Evolutionary conservation across 441 rosid species (phyloP).

Genomic region (Populus hybrid): DNA sequence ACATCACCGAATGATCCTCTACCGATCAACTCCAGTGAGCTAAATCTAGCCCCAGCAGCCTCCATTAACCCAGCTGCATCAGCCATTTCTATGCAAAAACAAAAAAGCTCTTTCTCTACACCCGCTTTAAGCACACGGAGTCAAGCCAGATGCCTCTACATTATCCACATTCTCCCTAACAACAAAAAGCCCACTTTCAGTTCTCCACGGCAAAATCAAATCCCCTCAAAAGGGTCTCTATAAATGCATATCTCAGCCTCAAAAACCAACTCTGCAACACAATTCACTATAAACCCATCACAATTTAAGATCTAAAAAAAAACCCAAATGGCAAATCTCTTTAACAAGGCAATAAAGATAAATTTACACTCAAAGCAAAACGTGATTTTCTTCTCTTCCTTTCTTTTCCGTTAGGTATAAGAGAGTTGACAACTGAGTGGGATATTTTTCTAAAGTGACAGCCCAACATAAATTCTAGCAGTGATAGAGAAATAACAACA

Average conservation of each 20-base stretch:
- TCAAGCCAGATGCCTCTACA: slow-evolving; percentile 22
- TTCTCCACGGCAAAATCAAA: slow-evolving; percentile 3
- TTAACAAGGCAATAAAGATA: slow-evolving; percentile 29
- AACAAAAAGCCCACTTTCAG: slow-evolving; percentile 16
- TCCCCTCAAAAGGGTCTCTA: slow-evolving; percentile 18
- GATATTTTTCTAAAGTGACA: slow-evolving; percentile 35
- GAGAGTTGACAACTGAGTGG: slow-evolving; percentile 16
- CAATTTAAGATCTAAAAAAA: slow-evolving; percentile 25
- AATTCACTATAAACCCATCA: slow-evolving; percentile 4
- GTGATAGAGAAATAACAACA: slow-evolving; percentile 13
- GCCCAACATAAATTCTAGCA: slow-evolving; percentile 26
- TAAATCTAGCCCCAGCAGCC: slow-evolving; percentile 86
- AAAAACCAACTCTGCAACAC: slow-evolving; percentile 13
- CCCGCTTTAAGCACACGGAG: slow-evolving; percentile 17
- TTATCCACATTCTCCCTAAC: slow-evolving; percentile 22
- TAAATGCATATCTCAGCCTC: slow-evolving; percentile 4
- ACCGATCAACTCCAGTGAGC: slow-evolving; percentile 81
- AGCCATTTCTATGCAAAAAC: slow-evolving; percentile 48
- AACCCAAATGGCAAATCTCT: not conserved
- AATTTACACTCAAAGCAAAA: slow-evolving; percentile 59
- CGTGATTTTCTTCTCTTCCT: not conserved
- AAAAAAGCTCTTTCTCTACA: slow-evolving; percentile 15
- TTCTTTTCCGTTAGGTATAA: slow-evolving; percentile 36
- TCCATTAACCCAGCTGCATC: slow-evolving; percentile 79
- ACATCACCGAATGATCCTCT: slow-evolving; percentile 99